Base-by-base conservation (phyloP, 352 stramenopile genomes). In the Globisporangium splendens region DNA sequence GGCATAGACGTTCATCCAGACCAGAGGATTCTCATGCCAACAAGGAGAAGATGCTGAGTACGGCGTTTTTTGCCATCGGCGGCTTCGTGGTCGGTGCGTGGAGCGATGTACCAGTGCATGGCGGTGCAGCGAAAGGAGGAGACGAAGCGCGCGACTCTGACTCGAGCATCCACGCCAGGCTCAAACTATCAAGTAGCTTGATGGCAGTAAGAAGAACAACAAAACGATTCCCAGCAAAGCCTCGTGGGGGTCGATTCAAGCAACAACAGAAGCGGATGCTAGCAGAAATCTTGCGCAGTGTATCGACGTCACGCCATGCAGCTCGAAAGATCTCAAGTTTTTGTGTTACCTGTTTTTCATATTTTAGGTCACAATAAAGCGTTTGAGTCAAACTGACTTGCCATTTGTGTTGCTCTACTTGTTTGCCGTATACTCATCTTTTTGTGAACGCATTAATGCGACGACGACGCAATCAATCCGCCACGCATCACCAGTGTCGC, bases 401-500 rank as follows among this genome's bases (percentile, higher is more conserved):
- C 7, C 3, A n/a, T 47, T 10, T 3, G 20, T 49, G 38, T 13
- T 21, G 8, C 42, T 20, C 11, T 50, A 17, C 8, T 17, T 13
- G 28, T 35, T 35, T 35, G 28, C 5, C 28, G 28, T 35, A 8
- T 8, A 35, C 8, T 24, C 15, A 12, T 22, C 17, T 33, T n/a
- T 13, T 31, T 33, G 44, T 28, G 15, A 8, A 12, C 20, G 10
- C 20, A 3, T 35, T 50, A 66, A 33, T 62, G 56, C 11, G 54
- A 47, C 8, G 62, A 62, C 3, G 72, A 67, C 20, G 67, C 68
- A 54, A 88, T 76, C 6, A 73, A 66, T 8, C 73, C 73, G 20
- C 66, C 63, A 46, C 78, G 66, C 78, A 88, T 88, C 61, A 83
- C 64, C 51, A 84, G 67, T 11, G 73, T 85, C 33, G 66, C 73